Evolutionary conservation across 169 alveolate species (phyloP).

Genomic region (Ichthyophthirius multifiliis): DNA sequence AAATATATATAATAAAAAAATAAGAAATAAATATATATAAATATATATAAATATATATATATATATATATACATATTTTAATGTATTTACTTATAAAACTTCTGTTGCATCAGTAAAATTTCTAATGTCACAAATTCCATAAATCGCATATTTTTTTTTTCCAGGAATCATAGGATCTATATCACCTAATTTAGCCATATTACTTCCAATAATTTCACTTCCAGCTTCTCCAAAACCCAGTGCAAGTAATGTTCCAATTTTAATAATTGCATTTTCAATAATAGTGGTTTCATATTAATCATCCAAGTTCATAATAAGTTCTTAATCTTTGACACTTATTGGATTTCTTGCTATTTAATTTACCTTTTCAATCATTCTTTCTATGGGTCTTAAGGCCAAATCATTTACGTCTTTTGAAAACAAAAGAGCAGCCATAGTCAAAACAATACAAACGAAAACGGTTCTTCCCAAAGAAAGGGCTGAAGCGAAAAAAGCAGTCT

Average conservation of each 20-base stretch:
- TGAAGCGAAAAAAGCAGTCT: conserved; percentile 37
- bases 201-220: conserved; percentile 79
- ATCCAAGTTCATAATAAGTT: conserved; percentile 26
- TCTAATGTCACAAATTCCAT: conserved; percentile 86
- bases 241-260: conserved; percentile 89
- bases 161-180: conserved; percentile 87
- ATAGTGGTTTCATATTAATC: conserved; percentile 76
- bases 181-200: conserved; percentile 68
- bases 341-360: conserved; percentile 76
- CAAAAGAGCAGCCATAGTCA: conserved; percentile 61
- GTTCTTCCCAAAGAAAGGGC: conserved; percentile 63
- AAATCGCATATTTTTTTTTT: conserved; percentile 73
- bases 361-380: conserved; percentile 85
- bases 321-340: conserved; percentile 56
- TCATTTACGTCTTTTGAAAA: conserved; percentile 75
- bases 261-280: conserved; percentile 86
- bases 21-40: not conserved
- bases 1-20: not conserved
- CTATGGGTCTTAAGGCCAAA: conserved; percentile 87
- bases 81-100: conserved; percentile 45
- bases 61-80: no score
- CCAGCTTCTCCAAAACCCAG: conserved; percentile 84
- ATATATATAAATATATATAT: no score
- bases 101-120: conserved; percentile 84
- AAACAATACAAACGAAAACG: conserved; percentile 54